Conservation (phyloP, 257 asterid species). For the Solanum paucissectum region DNA sequence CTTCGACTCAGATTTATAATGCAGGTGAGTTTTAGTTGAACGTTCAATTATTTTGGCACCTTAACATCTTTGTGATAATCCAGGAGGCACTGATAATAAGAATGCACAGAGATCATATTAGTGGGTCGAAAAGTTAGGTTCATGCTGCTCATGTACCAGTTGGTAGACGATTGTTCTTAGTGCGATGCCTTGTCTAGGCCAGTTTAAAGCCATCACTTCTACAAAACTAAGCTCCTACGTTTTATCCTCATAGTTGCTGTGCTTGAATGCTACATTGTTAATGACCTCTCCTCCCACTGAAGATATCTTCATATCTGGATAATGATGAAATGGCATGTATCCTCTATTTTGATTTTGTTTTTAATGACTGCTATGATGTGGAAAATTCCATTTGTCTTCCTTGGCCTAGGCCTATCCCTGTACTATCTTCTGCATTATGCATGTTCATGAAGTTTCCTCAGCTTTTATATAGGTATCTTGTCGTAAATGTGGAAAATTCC, state of each 20-base stretch:
- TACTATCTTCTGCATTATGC: not conserved
- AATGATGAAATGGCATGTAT: not conserved
- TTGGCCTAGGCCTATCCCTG: not conserved
- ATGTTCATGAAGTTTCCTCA: not conserved
- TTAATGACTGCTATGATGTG: not conserved
- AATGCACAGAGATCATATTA: not conserved
- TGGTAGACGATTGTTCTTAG: not conserved
- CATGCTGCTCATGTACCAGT: not conserved
- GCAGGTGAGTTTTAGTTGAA: not conserved
- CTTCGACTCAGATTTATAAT: not conserved
- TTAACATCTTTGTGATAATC: not conserved
- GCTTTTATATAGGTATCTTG: not conserved
- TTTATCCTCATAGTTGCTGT: not conserved
- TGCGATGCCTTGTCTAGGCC: not conserved
- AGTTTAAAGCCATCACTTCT: not conserved
- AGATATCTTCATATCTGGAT: not conserved
- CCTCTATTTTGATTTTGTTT: not conserved
- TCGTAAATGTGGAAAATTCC: not conserved
- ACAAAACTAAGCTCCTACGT: not conserved
- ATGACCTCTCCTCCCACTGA: not conserved
- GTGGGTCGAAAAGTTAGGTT: not conserved
- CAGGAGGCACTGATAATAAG: not conserved
- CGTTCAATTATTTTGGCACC: not conserved
- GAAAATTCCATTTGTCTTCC: not conserved
- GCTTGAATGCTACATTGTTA: not conserved